phyloP scores from a whole-genome alignment of 805 yeast species.

The Suhomyces kilbournensis region DNA sequence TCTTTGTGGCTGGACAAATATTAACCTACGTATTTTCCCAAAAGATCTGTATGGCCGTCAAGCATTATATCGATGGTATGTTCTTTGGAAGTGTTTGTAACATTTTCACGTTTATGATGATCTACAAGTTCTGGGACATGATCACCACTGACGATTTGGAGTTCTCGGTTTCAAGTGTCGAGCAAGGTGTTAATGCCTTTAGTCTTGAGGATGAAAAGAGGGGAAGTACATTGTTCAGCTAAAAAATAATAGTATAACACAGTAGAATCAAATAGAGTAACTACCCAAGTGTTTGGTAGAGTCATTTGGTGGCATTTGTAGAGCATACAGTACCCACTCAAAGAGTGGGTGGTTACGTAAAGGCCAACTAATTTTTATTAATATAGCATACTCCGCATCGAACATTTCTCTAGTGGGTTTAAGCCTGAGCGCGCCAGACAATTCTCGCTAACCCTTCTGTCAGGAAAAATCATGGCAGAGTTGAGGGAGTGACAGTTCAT shows the following conservation, averaged over 20 bases:
- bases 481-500: no score
- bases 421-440: no score
- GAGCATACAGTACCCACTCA: no score
- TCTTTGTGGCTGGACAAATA: slow-evolving; percentile 80
- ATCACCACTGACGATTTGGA: slow-evolving; percentile 93
- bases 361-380: no score
- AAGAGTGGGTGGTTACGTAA: no score
- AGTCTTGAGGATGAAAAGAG: slow-evolving; percentile 34
- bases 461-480: no score
- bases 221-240: slow-evolving; percentile 8
- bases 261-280: no score
- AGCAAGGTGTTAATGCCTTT: slow-evolving; percentile 34
- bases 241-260: neutral
- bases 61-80: slow-evolving; percentile 87
- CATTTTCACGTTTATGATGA: slow-evolving; percentile 85
- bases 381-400: no score
- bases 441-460: no score
- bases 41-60: slow-evolving; percentile 62
- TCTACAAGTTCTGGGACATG: slow-evolving; percentile 95
- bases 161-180: slow-evolving; percentile 63
- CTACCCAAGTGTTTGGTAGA: no score
- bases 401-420: no score
- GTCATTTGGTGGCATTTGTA: no score
- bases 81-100: slow-evolving; percentile 82
- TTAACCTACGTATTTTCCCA: slow-evolving; percentile 67